Base-by-base conservation (phyloP, 345 rosid genomes). In the Odontarrhena argentea region DNA sequence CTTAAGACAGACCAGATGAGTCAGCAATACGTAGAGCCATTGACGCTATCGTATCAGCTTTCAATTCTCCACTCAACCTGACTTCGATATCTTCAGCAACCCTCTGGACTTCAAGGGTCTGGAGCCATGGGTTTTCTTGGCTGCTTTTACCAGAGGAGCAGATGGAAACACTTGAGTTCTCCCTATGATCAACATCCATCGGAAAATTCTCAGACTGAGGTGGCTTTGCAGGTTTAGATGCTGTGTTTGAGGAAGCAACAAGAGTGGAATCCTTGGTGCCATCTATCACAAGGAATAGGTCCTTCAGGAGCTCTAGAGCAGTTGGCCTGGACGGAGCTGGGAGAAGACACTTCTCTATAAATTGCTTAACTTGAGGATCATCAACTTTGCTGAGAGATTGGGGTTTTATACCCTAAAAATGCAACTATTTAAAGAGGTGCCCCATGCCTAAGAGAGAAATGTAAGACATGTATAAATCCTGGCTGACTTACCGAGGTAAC, bases 301-400 rank as follows among this genome's bases (percentile, higher is more conserved):
- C 96, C 53, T 80, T 84, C 77, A 91, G 63, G 68, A 91, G 92
- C 50, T 82, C 91, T 9, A 49, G 26, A 8, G 97, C 92, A 60
- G 89, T 73, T 64, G 84, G 73, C 61, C 95, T 77, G 65, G 61
- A 26, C 2, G 82, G 24, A 44, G 88, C 91, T 13, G 92, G 88
- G 73, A 80, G 83, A 22, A 91, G 81, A 73, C 97, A 91, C 76
- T 87, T 91, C 79, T 91, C 92, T 25, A 91, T 91, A 61, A 91
- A 86, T 52, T 76, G 78, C 85, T 84, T 86, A 52, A 81, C 79
- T 65, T 81, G 79, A 11, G 84, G 83, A 53, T 86, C 85, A 64
- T 69, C 78, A 55, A 91, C 88, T 74, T 80, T 87, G 64, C 77
- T 32, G 25, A 85, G 87, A 52, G 92, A 84, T 37, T 80, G 80